Evolutionary conservation across 495 filamentous ascomycete species (phyloP).

Genomic region (Wilcoxina mikolae): DNA sequence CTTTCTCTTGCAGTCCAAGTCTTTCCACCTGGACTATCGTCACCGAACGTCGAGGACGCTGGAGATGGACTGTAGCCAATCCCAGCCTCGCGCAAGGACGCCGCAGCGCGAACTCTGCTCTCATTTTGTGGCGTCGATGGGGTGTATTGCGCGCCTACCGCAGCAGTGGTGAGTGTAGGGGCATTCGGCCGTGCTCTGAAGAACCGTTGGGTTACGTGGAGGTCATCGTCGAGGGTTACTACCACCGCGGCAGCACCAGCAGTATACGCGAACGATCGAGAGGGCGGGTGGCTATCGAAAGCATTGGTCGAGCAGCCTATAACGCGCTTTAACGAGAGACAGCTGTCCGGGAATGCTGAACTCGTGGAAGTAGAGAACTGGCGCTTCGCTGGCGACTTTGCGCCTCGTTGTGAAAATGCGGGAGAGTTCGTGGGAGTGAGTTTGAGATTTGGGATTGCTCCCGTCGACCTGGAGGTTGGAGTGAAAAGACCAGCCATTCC

Average conservation of each 20-base stretch:
- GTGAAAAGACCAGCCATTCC: constrained; percentile 28
- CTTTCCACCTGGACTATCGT: constrained; percentile 50
- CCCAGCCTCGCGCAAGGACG: constrained; percentile 42
- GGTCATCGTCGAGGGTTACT: constrained; percentile 59
- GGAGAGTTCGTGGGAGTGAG: constrained; percentile 71
- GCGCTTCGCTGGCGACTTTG: constrained; percentile 27
- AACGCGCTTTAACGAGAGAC: constrained; percentile 61
- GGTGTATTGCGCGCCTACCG: constrained; percentile 26
- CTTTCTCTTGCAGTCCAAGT: constrained; percentile 75
- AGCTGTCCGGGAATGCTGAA: constrained; percentile 27
- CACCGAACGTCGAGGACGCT: constrained; percentile 32
- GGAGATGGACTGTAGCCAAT: constrained; percentile 32
- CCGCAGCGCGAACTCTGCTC: constrained; percentile 42
- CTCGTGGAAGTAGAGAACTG: constrained; percentile 29
- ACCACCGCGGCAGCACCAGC: constrained; percentile 89
- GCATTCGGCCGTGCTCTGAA: constrained; percentile 76
- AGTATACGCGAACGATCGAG: constrained; percentile 65
- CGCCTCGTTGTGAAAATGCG: constrained; percentile 39
- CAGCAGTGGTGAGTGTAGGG: constrained; percentile 37
- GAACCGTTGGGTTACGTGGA: constrained; percentile 65
- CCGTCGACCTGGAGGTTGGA: constrained; percentile 19
- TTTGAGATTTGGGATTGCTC: constrained; percentile 39
- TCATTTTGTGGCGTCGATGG: constrained; percentile 53
- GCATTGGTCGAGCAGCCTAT: constrained; percentile 72
- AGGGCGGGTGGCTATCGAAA: constrained; percentile 64